phyloP scores from a whole-genome alignment of 1,284 basidiomycete species.

The Caloboletus firmus region DNA sequence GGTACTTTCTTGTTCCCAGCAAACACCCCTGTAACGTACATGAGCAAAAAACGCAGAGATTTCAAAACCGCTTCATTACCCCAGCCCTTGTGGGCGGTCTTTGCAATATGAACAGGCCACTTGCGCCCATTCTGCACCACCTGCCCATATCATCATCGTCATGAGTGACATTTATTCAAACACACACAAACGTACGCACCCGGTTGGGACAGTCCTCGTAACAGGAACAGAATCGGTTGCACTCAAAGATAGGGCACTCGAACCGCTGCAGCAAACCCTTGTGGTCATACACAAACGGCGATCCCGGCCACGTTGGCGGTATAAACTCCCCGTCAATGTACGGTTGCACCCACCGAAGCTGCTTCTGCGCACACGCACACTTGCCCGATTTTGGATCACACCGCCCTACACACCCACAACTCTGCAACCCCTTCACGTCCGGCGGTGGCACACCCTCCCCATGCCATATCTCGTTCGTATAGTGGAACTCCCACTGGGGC shows the following conservation, averaged over 20 bases:
- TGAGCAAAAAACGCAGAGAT: constrained; percentile 10
- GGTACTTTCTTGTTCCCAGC: constrained; percentile 64
- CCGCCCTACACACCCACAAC: constrained; percentile 72
- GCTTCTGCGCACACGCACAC: constrained; percentile 67
- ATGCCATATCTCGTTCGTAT: constrained; percentile 76
- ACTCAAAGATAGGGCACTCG: constrained; percentile 80
- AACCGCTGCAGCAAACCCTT: constrained; percentile 52
- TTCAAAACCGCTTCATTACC: constrained; percentile 43
- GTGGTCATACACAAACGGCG: constrained; percentile 62
- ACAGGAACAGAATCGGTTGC: constrained; percentile 81
- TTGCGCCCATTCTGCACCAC: constrained; percentile 81
- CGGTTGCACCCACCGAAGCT: constrained; percentile 43
- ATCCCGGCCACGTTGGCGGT: constrained; percentile 28
- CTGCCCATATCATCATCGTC: constrained; percentile 39
- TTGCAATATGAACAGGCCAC: constrained; percentile 58
- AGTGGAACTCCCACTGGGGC: constrained; percentile 75
- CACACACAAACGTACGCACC: constrained; percentile 41
- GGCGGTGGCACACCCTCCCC: constrained; percentile 66
- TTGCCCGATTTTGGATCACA: constrained; percentile 69
- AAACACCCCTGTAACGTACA: constrained; percentile 55
- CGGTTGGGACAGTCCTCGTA: constrained; percentile 79
- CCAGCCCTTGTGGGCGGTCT: constrained; percentile 80
- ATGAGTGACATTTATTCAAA: background rate
- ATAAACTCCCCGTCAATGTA: constrained; percentile 38
- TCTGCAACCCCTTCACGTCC: constrained; percentile 53